Base-by-base conservation (phyloP, 352 stramenopile species). In the Phytophthora macrochlamydospora region DNA sequence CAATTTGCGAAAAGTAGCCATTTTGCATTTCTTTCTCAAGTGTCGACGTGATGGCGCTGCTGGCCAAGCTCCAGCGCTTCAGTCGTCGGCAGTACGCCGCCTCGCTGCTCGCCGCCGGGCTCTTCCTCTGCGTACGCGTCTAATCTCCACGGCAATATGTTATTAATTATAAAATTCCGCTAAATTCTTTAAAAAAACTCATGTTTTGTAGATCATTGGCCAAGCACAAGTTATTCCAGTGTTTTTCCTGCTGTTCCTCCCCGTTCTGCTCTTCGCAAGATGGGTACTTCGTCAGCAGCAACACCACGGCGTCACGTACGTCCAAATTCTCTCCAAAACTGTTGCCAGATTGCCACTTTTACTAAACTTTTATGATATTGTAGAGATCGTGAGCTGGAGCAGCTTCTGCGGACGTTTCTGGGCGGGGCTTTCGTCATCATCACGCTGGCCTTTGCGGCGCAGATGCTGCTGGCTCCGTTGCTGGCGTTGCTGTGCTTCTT, bases 361-460 rank as follows among this genome's bases (percentile, higher is more conserved):
- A 45, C 28, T 58, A 18, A 62, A 42, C 33, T 43, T 45, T 54
- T 32, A 4, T 31, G 31, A n/a, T 56, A n/a, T 35, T 24, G 30
- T 55, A 92, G 83, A 50, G 83, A 90, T 54, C 67, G 74, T 9
- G 83, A 92, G 62, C 66, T 89, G 45, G 72, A 78, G 57, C 83
- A 92, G 68, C 60, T 93, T 9, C 13, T 81, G n/a, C 59, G 73
- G 56, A 81, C 65, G 29, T 92, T 92, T 51, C 30, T 85, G 24
- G 81, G 74, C 13, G 85, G 83, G 14, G 70, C 79, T 33, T 75
- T 89, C 40, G 72, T 83, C 12, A 54, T 75, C 18, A 44, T 69
- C 14, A 12, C 80, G 12, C 50, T 93, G 13, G 81, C 80, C 7
- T 13, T 87, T 14, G n/a, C 73, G 7, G 53, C 60, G 11, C 73